Base-by-base conservation (phyloP, 768 basidiomycete genomes). In the Trametes sanguinea region DNA sequence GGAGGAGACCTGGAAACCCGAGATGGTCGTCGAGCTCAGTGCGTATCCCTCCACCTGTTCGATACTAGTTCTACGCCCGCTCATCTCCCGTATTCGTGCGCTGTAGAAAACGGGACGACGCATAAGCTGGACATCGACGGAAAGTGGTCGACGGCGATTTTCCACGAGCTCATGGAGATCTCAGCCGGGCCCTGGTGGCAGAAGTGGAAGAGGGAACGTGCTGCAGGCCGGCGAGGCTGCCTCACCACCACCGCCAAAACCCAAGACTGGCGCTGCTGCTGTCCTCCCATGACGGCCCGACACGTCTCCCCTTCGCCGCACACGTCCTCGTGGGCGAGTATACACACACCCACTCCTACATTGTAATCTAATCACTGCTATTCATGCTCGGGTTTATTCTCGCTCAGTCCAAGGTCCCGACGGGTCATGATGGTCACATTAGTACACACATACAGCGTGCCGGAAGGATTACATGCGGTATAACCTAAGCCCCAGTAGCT, bases 141-240 rank as follows among this genome's bases (percentile, higher is more conserved):
- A 30, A 91, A 90, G 72, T 85, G 82, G 83, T 90, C 89, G 11
- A 82, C 85, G 0, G 73, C 80, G 10, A 92, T 92, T 30, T 74
- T 86, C 32, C 78, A 82, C 63, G 87, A 92, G 64, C 77, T 92
- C 27, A 88, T 92, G 87, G 83, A 88, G 47, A 60, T 79, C 2
- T 85, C 84, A 4, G 89, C 87, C 0, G 85, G 83, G 7, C 75
- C 81, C 9, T 72, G 79, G 2, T 91, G 89, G 88, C 74, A 76
- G 57, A 72, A 77, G 57, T 83, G 83, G 78, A 85, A 83, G 68
- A 69, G 73, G 2, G 77, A 80, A n/a, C 76, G 80, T 8, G 68
- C 65, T 46, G 76, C 76, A n/a, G 37, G 75, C 79, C 6, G 85
- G 85, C 2, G 74, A 76, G 14, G 83, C 82, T n/a, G 40, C 69